Evolutionary conservation across 176 grass and related monocot species (phyloP), one percentile per base, ranked within the genome.

Genomic region (Hordeum marinum): DNA sequence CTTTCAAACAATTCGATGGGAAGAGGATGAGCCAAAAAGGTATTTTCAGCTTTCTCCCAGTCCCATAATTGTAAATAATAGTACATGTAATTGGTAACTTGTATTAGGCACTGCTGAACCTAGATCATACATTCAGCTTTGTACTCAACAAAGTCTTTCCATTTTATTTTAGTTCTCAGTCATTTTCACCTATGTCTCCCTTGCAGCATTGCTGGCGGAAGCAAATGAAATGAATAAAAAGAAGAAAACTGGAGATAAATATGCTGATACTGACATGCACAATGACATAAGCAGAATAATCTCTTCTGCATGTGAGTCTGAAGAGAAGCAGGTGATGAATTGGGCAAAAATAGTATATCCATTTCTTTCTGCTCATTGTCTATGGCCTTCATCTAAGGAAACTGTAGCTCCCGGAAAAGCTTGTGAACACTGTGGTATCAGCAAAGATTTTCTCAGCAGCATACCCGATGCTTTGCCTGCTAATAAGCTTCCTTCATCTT

Each of bases 1-100:
- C 87, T 41, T 89, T 89, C 71, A 91, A 94, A 85, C 79, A 87
- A 39, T 79, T 73, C 59, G 86, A 94, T 40, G 58, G 37, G 58
- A 90, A 69, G 40, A 84, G 26, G 32, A 72, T 88, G 72, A 83
- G 37, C 76, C 72, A 61, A 57, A 85, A 94, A 90, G 88, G 88
- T 90, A 84, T 3, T 32, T 17, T 73, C 3, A 10, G 41, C 8
- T 52, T 6, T 75, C 72, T 20, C 1, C 58, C 8, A 63, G 5
- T 60, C 11, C 29, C 43, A 20, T 18, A 11, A 5, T 55, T 52
- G 18, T 52, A 52, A 52, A 32, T 9, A 41, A 13, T 29, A 69
- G 39, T 18, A 75, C 32, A 5, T 40, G 8, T 13, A 65, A 87
- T 1, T 34, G 2, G 32, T 34, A 34, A 34, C 55, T 84, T 61